Conservation (phyloP, 2,329 filamentous ascomycete species). For the Penicillium sp. region DNA sequence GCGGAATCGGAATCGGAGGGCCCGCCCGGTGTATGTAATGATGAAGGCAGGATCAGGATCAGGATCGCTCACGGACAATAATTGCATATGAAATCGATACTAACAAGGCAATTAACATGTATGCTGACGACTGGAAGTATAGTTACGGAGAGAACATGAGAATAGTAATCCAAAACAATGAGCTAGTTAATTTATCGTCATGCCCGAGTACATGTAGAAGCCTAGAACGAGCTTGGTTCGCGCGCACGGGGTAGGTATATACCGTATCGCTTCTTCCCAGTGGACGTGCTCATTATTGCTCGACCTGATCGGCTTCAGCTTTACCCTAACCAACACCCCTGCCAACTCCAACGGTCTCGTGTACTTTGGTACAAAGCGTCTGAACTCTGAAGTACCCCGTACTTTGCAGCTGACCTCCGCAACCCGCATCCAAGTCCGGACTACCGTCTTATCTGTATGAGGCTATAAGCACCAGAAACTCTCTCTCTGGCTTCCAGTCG, state of each 20-base stretch:
- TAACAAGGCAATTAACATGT: neutral
- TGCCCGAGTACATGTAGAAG: neutral
- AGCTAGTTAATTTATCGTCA: neutral
- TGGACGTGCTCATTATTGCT: neutral
- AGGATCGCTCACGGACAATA: neutral
- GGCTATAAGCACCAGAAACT: conserved; percentile 2
- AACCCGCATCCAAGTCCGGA: too few species aligned
- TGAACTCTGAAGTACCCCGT: neutral
- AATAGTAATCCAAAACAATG: neutral
- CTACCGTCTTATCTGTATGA: too few species aligned
- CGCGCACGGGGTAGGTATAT: neutral
- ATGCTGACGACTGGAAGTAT: too few species aligned
- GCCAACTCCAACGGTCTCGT: neutral
- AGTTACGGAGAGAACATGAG: neutral
- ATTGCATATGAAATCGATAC: neutral
- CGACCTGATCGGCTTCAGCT: conserved; percentile 4
- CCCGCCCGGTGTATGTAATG: conserved; percentile 22
- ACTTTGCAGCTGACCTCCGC: neutral
- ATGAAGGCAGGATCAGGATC: conserved; percentile 3
- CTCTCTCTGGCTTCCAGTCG: neutral
- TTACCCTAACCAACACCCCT: neutral
- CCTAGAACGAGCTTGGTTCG: neutral
- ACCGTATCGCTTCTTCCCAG: neutral
- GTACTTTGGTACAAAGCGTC: neutral
- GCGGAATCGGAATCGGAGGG: conserved; percentile 14